Evolutionary conservation across 202 grass and related monocot species (phyloP).

Genomic region (Alloteropsis angusta): DNA sequence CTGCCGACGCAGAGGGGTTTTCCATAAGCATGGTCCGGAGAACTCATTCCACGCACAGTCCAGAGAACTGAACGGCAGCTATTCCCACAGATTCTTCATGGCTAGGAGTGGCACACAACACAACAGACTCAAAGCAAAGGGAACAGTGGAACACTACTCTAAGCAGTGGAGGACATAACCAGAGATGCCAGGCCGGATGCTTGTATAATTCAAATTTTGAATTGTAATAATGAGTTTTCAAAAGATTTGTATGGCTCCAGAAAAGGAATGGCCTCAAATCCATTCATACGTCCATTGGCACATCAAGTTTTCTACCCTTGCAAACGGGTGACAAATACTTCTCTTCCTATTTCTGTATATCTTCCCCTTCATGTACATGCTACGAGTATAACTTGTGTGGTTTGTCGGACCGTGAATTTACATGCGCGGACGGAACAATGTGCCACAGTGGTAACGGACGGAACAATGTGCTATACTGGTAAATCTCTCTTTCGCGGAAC

Average conservation of each 20-base stretch:
- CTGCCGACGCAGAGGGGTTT: not conserved
- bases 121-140: too few relatives aligned
- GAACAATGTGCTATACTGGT: not conserved
- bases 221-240: too few relatives aligned
- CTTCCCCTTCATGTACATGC: not conserved
- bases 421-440: too few relatives aligned
- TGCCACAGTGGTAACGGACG: too few relatives aligned
- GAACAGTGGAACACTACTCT: not conserved
- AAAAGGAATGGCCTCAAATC: not conserved
- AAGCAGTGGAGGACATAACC: not conserved
- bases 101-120: too few relatives aligned
- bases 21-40: not conserved
- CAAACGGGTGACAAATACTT: not conserved
- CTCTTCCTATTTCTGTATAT: not conserved
- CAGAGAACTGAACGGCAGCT: not conserved
- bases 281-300: not conserved
- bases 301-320: slow-evolving; percentile 10
- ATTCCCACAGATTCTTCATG: too few relatives aligned
- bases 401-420: slow-evolving; percentile 8
- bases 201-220: not conserved
- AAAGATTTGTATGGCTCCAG: too few relatives aligned
- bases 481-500: slow-evolving; percentile 34
- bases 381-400: not conserved
- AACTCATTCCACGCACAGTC: not conserved
- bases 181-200: not conserved